These are phyloP conservation scores for Botrytis fragariae DNA, from an alignment of 2,329 filamentous ascomycete species.

Conservation along the genomic window DNA sequence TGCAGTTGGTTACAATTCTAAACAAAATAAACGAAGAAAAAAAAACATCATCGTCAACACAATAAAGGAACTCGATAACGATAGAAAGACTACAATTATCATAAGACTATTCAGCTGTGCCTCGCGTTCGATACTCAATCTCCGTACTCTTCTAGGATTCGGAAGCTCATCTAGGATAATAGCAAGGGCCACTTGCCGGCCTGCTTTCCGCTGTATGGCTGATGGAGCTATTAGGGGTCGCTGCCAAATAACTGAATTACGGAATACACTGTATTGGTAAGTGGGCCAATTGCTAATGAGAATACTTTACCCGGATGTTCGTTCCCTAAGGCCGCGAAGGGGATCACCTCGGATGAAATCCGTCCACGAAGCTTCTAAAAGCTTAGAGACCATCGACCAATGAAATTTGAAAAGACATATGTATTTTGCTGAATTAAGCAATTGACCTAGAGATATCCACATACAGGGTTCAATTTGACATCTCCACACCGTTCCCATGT, in stretches of 20 bases:
- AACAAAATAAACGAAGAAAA: background rate
- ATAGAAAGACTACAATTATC: background rate
- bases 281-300: background rate
- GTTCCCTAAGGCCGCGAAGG: background rate
- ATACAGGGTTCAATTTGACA: background rate
- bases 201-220: background rate
- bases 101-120: background rate
- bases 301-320: background rate
- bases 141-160: background rate
- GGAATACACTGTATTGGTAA: background rate
- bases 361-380: background rate
- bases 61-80: background rate
- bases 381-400: constrained; percentile 27
- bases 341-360: background rate
- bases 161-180: background rate
- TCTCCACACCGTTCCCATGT: background rate
- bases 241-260: background rate
- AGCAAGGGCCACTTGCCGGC: background rate
- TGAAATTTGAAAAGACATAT: background rate
- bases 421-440: background rate
- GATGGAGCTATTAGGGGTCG: background rate
- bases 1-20: background rate
- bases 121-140: background rate
- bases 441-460: background rate
- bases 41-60: background rate